Percentiles rank a stretch among this genome's conserved stretches.
phyloP scores from a whole-genome alignment of 1,139 yeast species.

The Zygosaccharomyces sapae region DNA sequence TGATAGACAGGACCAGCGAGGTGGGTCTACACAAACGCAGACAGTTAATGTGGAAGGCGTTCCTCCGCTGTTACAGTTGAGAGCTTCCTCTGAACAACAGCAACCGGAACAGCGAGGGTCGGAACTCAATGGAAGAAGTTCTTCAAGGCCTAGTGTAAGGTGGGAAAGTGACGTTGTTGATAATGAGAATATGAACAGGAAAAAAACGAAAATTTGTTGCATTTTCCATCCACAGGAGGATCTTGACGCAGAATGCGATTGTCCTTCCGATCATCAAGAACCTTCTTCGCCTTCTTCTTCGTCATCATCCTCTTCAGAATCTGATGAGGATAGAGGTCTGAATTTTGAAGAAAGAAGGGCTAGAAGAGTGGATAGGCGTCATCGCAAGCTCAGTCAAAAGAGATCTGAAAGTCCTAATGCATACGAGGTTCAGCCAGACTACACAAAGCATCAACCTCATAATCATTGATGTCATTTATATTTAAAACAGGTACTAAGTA shows the following conservation, averaged over 20 bases:
- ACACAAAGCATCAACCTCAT: constrained; percentile 31
- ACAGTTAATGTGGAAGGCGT: constrained; percentile 22
- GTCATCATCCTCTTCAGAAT: constrained; percentile 30
- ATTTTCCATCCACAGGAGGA: constrained; percentile 82
- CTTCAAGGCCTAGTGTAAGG: constrained; percentile 49
- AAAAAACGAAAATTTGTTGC: constrained; percentile 92
- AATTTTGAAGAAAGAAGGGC: constrained; percentile 32
- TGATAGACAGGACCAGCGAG: constrained; percentile 8
- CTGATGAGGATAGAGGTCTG: constrained; percentile 26
- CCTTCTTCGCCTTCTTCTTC: constrained; percentile 12
- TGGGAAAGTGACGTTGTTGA: constrained; percentile 88
- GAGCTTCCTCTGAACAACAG: constrained; percentile 17
- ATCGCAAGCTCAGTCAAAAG: constrained; percentile 27
- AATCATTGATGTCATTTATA: constrained; percentile 3
- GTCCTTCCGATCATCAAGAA: constrained; percentile 33
- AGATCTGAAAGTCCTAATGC: constrained; percentile 55
- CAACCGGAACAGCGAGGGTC: constrained; percentile 4
- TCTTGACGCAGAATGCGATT: constrained; percentile 53
- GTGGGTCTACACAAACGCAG: constrained; percentile 24
- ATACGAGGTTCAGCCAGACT: constrained; percentile 69
- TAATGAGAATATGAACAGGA: constrained; percentile 81
- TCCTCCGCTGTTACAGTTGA: constrained; percentile 26
- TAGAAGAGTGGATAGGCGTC: constrained; percentile 34
- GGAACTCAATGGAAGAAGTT: constrained; percentile 3
- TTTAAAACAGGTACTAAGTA: not conserved